These are phyloP conservation scores for Cucumis melo DNA, from an alignment of 306 rosid genomes.

Conservation along the genomic window DNA sequence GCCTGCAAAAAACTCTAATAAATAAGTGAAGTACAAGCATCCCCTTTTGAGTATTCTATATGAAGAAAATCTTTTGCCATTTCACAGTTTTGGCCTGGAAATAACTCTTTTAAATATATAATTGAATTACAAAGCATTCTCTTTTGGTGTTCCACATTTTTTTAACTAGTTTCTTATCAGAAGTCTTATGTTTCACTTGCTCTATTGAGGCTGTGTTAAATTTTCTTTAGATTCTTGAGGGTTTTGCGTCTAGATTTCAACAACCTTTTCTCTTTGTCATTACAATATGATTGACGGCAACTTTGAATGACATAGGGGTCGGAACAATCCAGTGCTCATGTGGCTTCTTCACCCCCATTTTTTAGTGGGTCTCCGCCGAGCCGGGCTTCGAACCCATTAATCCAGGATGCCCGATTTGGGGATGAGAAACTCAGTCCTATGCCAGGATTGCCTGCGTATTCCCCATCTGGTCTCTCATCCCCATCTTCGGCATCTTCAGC, in stretches of 20 bases:
- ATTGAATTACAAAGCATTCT: not conserved
- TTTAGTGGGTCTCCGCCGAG: conserved; percentile 78
- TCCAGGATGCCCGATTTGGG: conserved; percentile 58
- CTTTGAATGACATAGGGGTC: conserved; percentile 20
- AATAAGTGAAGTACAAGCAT: not conserved
- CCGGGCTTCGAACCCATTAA: conserved; percentile 65
- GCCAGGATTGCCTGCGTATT: conserved; percentile 15
- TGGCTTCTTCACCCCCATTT: conserved; percentile 69
- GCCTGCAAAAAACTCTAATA: not conserved
- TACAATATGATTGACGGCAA: not conserved
- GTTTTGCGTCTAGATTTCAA: not conserved
- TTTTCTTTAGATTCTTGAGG: not conserved
- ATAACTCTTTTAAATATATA: not conserved
- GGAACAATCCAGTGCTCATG: conserved; percentile 28
- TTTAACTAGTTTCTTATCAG: not conserved
- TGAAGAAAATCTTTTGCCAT: no score
- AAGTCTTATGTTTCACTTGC: not conserved
- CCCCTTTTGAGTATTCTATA: not conserved
- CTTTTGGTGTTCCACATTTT: not conserved
- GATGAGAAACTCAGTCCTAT: conserved; percentile 35
- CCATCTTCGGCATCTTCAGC: conserved; percentile 44
- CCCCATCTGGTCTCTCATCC: conserved; percentile 40
- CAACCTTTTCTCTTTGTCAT: not conserved
- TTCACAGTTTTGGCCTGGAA: not conserved
- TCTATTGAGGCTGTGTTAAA: not conserved